Evolutionary conservation across 2,329 filamentous ascomycete genomes (phyloP).

Genomic region (Pyrenophora tritici-repentis): DNA sequence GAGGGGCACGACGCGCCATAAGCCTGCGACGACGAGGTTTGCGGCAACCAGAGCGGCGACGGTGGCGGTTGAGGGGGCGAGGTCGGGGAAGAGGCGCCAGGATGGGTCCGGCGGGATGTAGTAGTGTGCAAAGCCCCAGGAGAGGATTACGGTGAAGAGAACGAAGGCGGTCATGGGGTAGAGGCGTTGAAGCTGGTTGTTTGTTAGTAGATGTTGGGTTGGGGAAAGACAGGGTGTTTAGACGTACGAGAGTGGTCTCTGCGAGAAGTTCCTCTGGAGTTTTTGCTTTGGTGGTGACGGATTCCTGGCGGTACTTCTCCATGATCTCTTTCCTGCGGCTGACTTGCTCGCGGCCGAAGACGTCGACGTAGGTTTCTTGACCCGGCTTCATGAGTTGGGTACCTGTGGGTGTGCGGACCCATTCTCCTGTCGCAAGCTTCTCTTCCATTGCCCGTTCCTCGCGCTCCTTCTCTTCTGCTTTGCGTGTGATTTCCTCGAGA

Average conservation of each 20-base stretch:
- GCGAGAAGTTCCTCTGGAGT: slow-evolving; percentile 34
- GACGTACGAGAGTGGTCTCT: slow-evolving; percentile 41
- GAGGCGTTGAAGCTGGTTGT: slow-evolving; percentile 39
- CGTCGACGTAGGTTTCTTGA: slow-evolving; percentile 40
- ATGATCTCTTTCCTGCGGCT: slow-evolving; percentile 36
- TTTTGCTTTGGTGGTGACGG: slow-evolving; percentile 29
- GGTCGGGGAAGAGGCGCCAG: slow-evolving; percentile 42
- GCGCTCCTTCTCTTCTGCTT: slow-evolving; percentile 41
- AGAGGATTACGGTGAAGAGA: slow-evolving; percentile 31
- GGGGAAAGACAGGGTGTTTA: not conserved
- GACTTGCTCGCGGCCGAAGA: slow-evolving; percentile 41
- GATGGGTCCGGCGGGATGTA: slow-evolving; percentile 38
- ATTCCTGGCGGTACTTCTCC: slow-evolving; percentile 33
- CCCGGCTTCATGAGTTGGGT: slow-evolving; percentile 45
- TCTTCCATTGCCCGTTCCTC: slow-evolving; percentile 37
- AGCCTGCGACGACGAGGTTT: slow-evolving; percentile 60
- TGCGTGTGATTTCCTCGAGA: slow-evolving; percentile 33
- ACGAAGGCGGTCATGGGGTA: slow-evolving; percentile 45
- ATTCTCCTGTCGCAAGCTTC: slow-evolving; percentile 42
- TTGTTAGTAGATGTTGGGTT: slow-evolving; percentile 1
- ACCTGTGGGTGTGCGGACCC: slow-evolving; percentile 39
- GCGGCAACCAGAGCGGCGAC: slow-evolving; percentile 64
- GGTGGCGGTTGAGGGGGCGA: slow-evolving; percentile 50
- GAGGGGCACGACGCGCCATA: slow-evolving; percentile 65
- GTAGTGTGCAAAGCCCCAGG: slow-evolving; percentile 36